Base-by-base conservation (phyloP, 176 grass and related monocot species). In the Cenchrus americanus region DNA sequence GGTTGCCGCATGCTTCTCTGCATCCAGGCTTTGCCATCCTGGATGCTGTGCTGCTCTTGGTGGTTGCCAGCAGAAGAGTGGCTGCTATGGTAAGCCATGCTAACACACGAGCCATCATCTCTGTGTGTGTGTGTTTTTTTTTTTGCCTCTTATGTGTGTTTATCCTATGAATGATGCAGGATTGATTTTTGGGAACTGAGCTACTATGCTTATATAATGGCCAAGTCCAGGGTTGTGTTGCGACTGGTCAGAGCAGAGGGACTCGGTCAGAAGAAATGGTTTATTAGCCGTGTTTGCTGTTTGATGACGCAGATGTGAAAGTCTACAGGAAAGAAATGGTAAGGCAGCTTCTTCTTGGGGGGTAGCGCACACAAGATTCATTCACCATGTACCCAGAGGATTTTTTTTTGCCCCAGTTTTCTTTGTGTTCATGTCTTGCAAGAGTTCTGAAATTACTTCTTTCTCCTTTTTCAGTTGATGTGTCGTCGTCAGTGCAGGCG, bases 1-100 rank as follows among this genome's bases (percentile, higher is more conserved):
- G 74, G 48, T 79, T 12, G 40, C 75, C 75, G 2, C 86, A 78
- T 66, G 66, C 73, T 59, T 83, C 80, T 73, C 7, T 54, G 75
- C 86, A 88, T 3, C 80, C 80, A 40, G 74, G 86, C 37, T 37
- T 88, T 1, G 74, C 66, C 66, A 79, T 88, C 57, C 58, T 58
- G 8, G 59, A 78, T 0, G 86, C 75, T n/a, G 19, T 65, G 80
- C 54, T 73, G 66, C 37, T 72, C 22, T 79, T 78, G 66, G 64
- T 58, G 73, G 37, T 48, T 83, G 65, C 74, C 79, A 66, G 24
- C 66, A 88, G 48, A 66, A 88, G 66, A 40, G 37, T 58, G 23
- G 14, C 23, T 66, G 57, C 80, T 57, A 72, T 54, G 74, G 72
- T 71, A 54, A 78, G 66, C 12, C 73, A 77, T 6, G n/a, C 63